phyloP scores from a whole-genome alignment of 352 stramenopile species.

The Plasmopara viticola region DNA sequence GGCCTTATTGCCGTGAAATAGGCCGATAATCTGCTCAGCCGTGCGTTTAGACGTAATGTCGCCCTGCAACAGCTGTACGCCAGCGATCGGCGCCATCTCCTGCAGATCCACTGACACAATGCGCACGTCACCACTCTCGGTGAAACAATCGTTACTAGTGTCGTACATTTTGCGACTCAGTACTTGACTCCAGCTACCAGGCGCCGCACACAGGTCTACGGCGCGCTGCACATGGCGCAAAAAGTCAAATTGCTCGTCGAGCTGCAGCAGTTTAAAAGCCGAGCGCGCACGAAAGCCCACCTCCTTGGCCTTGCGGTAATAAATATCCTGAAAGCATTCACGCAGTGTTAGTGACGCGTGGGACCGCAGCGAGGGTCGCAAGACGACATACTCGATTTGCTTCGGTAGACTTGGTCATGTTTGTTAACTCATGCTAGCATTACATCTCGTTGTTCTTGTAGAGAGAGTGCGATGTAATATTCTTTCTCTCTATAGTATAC shows the following conservation, averaged over 20 bases:
- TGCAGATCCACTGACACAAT: constrained; percentile 99
- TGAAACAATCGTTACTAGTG: constrained; percentile 20
- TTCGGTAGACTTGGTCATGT: constrained; percentile 54
- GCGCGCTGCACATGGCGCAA: constrained; percentile 88
- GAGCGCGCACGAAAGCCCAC: constrained; percentile 95
- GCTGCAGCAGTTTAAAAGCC: constrained; percentile 98
- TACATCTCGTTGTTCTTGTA: no score
- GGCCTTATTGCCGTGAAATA: constrained; percentile 91
- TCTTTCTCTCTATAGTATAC: constrained; percentile 8
- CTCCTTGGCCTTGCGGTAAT: constrained; percentile 93
- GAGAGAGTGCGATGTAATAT: background rate
- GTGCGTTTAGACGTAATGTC: constrained; percentile 95
- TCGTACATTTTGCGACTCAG: constrained; percentile 87
- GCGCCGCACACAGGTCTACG: constrained; percentile 98
- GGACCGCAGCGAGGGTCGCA: background rate
- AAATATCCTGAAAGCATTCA: constrained; percentile 54
- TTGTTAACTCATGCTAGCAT: background rate
- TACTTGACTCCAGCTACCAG: constrained; percentile 98
- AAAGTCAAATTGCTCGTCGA: constrained; percentile 97
- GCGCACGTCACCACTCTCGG: constrained; percentile 34
- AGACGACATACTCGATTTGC: constrained; percentile 43
- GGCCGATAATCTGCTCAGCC: constrained; percentile 92
- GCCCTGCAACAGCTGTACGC: constrained; percentile 94
- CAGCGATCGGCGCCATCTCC: constrained; percentile 97
- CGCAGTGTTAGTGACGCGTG: constrained; percentile 2